A percentile compares a stretch with the other conserved stretches of the same genome.
phyloP scores from a whole-genome alignment of 2,329 filamentous ascomycete genomes.

The Lachnellula occidentalis region DNA sequence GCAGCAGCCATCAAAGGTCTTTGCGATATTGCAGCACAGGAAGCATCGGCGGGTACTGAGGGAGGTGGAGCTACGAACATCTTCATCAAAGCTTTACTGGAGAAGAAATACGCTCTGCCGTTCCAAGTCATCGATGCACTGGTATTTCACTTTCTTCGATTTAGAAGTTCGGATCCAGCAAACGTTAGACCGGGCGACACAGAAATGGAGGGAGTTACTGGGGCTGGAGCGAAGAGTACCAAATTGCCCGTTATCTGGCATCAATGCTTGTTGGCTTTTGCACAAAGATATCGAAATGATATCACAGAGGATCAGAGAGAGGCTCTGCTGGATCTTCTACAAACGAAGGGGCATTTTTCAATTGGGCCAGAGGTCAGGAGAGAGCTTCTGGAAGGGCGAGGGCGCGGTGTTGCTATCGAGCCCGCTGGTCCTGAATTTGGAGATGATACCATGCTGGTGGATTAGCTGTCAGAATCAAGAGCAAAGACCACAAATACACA shows the following conservation, averaged over 20 bases:
- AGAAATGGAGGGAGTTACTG: constrained; percentile 44
- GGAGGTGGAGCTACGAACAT: constrained; percentile 89
- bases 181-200: constrained; percentile 44
- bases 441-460: constrained; percentile 88
- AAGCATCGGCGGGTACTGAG: constrained; percentile 76
- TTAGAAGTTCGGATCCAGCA: constrained; percentile 63
- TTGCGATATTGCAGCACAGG: constrained; percentile 90
- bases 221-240: constrained; percentile 43
- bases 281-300: constrained; percentile 90
- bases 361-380: constrained; percentile 89
- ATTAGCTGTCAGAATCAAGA: constrained; percentile 19
- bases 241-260: constrained; percentile 94
- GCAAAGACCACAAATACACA: background rate
- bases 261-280: constrained; percentile 86
- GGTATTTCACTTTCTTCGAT: constrained; percentile 94
- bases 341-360: constrained; percentile 76
- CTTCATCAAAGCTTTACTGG: constrained; percentile 86
- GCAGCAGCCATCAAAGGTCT: constrained; percentile 86
- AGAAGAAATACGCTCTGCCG: constrained; percentile 95
- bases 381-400: constrained; percentile 82
- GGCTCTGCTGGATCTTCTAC: constrained; percentile 78
- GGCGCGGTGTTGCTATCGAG: constrained; percentile 69
- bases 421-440: constrained; percentile 50
- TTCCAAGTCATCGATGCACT: constrained; percentile 92
- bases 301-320: constrained; percentile 94